Evolutionary conservation across 2,329 filamentous ascomycete species (phyloP), one percentile per base, ranked within the genome.

Genomic region (Fragosphaeria purpurea): DNA sequence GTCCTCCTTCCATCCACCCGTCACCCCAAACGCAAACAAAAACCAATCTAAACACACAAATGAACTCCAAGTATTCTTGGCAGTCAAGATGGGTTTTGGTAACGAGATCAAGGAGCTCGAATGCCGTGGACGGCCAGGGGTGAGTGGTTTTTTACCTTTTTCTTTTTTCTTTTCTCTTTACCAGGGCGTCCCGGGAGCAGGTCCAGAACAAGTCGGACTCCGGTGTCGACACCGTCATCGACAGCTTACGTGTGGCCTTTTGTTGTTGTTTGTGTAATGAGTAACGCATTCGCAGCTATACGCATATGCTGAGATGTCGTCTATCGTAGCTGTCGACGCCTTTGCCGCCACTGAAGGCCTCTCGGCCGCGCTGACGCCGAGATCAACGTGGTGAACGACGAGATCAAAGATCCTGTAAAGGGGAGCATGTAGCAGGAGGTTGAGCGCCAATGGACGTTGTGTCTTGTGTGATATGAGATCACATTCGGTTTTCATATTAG

Each of bases 371-470:
- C 8, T 60, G 62, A 66, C 50, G 61, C 64, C 3, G 62, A 62
- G 55, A 56, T 67, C 51, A 66, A 65, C 53, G 32, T 62, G 9
- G 62, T 64, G 53, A 66, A 66, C 53, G 57, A 64, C 9, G 63
- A 61, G 53, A 43, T 63, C 48, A 66, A 67, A 53, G 65, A 65
- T 59, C 32, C 7, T 56, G 31, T 56, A 49, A 47, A 47, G 10
- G 12, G 5, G n/a, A 22, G 2, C 30, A 11, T 10, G 13, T 22
- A 5, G 2, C 6, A 41, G 6, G 22, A 22, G 22, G 22, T 22
- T 3, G 22, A 22, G 22, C 22, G 22, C 22, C 22, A 22, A 22
- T 22, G 22, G 22, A 22, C 22, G 22, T 22, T 22, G 22, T 22
- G 22, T 22, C 22, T 22, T 22, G 22, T 22, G 22, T 22, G 3